phyloP scores from a whole-genome alignment of 106 monocot species.

The Dendrobium officinale region DNA sequence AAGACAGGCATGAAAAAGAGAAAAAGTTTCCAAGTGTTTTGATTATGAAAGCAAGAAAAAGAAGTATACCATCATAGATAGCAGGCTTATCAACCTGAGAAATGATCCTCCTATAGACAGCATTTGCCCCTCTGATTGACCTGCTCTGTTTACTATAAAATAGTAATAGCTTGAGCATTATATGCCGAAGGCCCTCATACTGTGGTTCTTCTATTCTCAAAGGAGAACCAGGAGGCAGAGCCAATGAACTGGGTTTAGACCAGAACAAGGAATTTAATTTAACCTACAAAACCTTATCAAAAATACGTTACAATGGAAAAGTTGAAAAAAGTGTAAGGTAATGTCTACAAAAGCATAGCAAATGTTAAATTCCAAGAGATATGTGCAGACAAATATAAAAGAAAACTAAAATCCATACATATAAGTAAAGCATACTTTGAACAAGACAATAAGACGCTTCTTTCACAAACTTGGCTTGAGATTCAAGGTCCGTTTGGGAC shows the following conservation, averaged over 20 bases:
- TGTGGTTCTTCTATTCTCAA: slow-evolving; percentile 76
- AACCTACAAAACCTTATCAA: slow-evolving; percentile 27
- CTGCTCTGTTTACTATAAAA: slow-evolving; percentile 95
- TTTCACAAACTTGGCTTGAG: background rate
- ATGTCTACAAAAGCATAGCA: background rate
- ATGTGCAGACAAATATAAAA: background rate
- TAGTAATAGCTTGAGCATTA: slow-evolving; percentile 64
- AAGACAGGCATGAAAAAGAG: background rate
- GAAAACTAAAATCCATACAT: background rate
- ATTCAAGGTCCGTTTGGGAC: too few species aligned
- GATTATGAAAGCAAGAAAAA: slow-evolving; percentile 1
- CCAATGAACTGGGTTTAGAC: slow-evolving; percentile 79
- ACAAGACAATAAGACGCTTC: background rate
- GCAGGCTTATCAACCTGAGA: slow-evolving; percentile 72
- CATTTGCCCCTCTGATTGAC: slow-evolving; percentile 89
- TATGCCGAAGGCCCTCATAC: slow-evolving; percentile 53
- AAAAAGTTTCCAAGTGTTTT: background rate
- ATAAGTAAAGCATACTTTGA: background rate
- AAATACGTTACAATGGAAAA: slow-evolving; percentile 8
- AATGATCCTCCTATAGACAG: slow-evolving; percentile 58
- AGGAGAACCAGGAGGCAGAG: slow-evolving; percentile 64
- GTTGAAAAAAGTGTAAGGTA: background rate
- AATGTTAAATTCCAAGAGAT: background rate
- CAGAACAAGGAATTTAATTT: slow-evolving; percentile 72
- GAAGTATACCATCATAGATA: slow-evolving; percentile 75